These are phyloP conservation scores for Fragilariopsis cylindrus DNA, from an alignment of 108 stramenopile genomes.

Conservation along the genomic window DNA sequence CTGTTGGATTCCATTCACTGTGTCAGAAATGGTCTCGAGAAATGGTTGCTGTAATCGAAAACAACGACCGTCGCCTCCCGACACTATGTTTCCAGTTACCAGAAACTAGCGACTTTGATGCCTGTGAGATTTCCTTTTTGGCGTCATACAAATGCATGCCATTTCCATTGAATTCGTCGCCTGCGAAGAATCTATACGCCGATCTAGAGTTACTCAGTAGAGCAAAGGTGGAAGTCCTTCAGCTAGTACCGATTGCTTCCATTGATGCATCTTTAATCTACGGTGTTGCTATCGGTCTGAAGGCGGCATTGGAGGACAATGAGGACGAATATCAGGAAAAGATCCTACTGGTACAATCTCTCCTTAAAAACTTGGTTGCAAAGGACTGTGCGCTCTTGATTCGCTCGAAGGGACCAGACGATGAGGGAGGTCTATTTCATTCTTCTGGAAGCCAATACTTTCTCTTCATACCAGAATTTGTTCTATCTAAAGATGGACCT, in stretches of 20 bases:
- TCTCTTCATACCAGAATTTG: slow-evolving; percentile 27
- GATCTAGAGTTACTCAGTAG: slow-evolving; percentile 23
- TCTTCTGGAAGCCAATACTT: slow-evolving; percentile 22
- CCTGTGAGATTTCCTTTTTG: slow-evolving; percentile 26
- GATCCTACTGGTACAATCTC: slow-evolving; percentile 14
- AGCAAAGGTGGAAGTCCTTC: slow-evolving; percentile 30
- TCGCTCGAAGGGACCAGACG: background rate
- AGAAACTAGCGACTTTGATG: slow-evolving; percentile 36
- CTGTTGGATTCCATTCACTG: slow-evolving; percentile 13
- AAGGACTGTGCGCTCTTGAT: slow-evolving; percentile 35
- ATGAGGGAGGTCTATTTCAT: slow-evolving; percentile 13
- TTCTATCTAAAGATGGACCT: slow-evolving; percentile 12
- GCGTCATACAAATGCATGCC: slow-evolving; percentile 30
- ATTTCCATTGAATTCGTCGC: slow-evolving; percentile 21
- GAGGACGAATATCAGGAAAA: slow-evolving; percentile 22
- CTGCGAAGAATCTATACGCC: background rate
- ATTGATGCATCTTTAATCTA: slow-evolving; percentile 42
- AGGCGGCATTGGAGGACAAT: slow-evolving; percentile 23
- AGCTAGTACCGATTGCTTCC: slow-evolving; percentile 31
- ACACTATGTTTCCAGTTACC: slow-evolving; percentile 26
- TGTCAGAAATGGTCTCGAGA: slow-evolving; percentile 29
- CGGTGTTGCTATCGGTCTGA: slow-evolving; percentile 35
- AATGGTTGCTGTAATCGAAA: background rate
- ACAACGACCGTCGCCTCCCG: background rate
- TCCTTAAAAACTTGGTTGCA: slow-evolving; percentile 15